phyloP scores from a whole-genome alignment of 176 grass and related monocot genomes.

The Panicum miliaceum region DNA sequence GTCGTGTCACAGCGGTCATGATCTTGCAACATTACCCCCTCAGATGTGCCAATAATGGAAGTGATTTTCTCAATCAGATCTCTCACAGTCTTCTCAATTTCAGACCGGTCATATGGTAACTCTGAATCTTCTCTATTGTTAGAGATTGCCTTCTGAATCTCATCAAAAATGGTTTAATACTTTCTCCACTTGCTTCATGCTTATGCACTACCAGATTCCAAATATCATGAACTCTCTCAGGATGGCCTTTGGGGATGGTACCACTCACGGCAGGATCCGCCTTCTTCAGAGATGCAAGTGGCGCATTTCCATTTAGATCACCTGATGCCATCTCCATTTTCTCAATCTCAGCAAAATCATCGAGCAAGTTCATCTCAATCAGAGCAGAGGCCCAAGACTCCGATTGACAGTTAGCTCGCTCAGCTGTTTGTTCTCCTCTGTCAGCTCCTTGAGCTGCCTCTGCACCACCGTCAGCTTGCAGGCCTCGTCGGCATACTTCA shows the following conservation, averaged over 20 bases:
- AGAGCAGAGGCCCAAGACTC: conserved; percentile 77
- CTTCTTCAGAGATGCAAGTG: background rate
- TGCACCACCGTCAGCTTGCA: conserved; percentile 58
- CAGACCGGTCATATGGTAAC: background rate
- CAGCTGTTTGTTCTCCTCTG: conserved; percentile 41
- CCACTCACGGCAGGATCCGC: background rate
- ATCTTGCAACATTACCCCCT: conserved; percentile 33
- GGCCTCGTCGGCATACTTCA: conserved; percentile 57
- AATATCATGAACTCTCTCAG: conserved; percentile 61
- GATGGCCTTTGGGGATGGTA: conserved; percentile 36
- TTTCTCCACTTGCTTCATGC: conserved; percentile 66
- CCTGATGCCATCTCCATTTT: conserved; percentile 45
- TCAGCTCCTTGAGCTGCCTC: conserved; percentile 53
- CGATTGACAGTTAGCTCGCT: conserved; percentile 41
- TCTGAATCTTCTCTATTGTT: conserved; percentile 22
- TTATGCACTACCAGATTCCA: conserved; percentile 58
- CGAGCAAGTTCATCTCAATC: conserved; percentile 58
- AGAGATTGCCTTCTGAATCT: conserved; percentile 35
- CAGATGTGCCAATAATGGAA: background rate
- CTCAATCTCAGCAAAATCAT: conserved; percentile 71
- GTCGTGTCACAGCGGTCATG: background rate
- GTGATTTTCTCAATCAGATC: conserved; percentile 35
- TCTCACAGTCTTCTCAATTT: conserved; percentile 24
- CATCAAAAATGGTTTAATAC: conserved; percentile 54
- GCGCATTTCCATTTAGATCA: background rate